Conservation (phyloP, 2,329 filamentous ascomycete genomes). For the Sporothrix variecibatus region DNA sequence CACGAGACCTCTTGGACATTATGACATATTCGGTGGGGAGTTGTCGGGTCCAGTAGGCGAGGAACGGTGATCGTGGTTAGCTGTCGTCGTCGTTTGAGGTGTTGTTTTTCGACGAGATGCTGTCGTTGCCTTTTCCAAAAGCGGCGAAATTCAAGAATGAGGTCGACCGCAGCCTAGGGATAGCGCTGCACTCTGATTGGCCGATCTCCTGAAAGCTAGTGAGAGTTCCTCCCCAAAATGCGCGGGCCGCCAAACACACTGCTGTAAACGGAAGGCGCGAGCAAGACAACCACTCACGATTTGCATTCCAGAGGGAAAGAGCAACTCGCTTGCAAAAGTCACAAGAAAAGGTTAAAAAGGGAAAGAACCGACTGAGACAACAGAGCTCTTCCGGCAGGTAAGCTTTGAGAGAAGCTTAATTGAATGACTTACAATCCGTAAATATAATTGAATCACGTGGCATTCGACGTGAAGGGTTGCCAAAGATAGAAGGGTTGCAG, state of each 20-base stretch:
- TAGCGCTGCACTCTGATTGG: background rate
- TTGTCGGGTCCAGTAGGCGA: background rate
- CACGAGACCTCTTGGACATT: slow-evolving; percentile 82
- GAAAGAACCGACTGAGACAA: background rate
- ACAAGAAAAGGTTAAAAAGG: background rate
- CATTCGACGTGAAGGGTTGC: background rate
- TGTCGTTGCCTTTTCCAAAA: background rate
- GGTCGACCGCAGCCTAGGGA: background rate
- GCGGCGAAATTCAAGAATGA: background rate
- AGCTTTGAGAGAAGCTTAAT: background rate
- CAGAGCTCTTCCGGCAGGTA: background rate
- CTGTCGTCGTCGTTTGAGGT: background rate
- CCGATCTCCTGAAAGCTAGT: background rate
- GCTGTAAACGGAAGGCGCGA: slow-evolving; percentile 4
- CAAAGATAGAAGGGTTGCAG: background rate
- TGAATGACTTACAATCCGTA: background rate
- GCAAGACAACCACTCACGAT: background rate
- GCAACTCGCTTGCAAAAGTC: background rate
- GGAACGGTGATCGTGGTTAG: background rate
- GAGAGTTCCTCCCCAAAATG: background rate
- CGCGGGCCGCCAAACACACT: background rate
- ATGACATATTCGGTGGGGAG: slow-evolving; percentile 16
- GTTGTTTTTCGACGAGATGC: background rate
- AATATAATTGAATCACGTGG: background rate
- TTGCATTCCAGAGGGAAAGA: slow-evolving; percentile 12